These are phyloP conservation scores for Aspergillus costaricaensis DNA, from an alignment of 2,329 filamentous ascomycete genomes.

Conservation along the genomic window DNA sequence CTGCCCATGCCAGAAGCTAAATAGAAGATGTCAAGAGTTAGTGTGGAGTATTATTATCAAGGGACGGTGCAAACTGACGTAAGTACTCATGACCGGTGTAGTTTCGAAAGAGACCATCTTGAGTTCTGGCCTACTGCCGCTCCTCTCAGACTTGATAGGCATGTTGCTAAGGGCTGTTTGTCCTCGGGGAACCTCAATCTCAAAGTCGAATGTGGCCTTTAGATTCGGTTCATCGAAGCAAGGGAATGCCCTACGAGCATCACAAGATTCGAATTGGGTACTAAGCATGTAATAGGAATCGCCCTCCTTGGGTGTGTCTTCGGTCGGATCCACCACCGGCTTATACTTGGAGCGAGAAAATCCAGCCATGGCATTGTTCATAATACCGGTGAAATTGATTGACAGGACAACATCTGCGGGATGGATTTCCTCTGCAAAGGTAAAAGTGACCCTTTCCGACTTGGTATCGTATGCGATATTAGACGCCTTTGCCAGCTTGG, in stretches of 20 bases:
- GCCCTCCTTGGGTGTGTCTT: constrained; percentile 73
- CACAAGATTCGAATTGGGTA: constrained; percentile 96
- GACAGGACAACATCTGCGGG: constrained; percentile 67
- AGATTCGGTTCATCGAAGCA: constrained; percentile 98
- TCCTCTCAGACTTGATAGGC: constrained; percentile 74
- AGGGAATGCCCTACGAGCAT: constrained; percentile 91
- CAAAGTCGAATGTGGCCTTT: constrained; percentile 93
- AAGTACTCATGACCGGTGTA: constrained; percentile 87
- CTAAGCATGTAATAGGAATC: constrained; percentile 75
- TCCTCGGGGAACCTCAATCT: constrained; percentile 86
- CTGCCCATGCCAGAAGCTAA: constrained; percentile 87
- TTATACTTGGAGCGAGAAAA: constrained; percentile 96
- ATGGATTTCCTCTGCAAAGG: constrained; percentile 72
- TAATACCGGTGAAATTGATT: constrained; percentile 75
- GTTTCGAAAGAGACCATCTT: constrained; percentile 75
- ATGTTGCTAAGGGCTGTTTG: constrained; percentile 93
- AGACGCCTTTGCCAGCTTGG: constrained; percentile 53
- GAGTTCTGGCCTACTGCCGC: constrained; percentile 66
- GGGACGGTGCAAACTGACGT: constrained; percentile 50
- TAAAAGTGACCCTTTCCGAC: constrained; percentile 78
- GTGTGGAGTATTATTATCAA: constrained; percentile 26
- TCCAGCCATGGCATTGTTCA: constrained; percentile 89
- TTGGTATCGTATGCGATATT: constrained; percentile 78
- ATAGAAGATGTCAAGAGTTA: constrained; percentile 47
- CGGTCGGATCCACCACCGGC: constrained; percentile 68